Base-by-base conservation (phyloP, 495 filamentous ascomycete species). In the Glonium stellatum region DNA sequence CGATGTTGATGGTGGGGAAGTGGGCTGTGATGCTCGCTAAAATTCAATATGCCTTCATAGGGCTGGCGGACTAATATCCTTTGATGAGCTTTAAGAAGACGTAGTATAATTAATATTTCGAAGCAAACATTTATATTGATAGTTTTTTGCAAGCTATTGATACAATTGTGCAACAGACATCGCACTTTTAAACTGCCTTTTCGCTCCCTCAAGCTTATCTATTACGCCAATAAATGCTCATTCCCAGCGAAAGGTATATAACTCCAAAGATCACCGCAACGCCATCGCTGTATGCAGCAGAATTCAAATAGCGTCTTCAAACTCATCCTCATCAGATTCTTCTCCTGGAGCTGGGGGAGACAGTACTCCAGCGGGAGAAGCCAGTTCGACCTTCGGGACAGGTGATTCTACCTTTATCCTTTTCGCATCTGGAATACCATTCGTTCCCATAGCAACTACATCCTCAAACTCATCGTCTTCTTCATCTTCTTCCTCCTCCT, bases 391-490 rank as follows among this genome's bases (percentile, higher is more conserved):
- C 54, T 21, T 55, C 18, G 59, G 57, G 1, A 60, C 59, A 3
- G 67, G 64, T 13, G 57, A 44, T 23, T 69, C 63, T 18, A 69
- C 19, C 47, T 64, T 69, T 41, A 67, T 36, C 12, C 67, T 60
- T 50, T 69, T 69, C 0, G 61, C 49, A 37, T 68, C 62, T 5
- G 65, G 65, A 15, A 54, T 21, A 1, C 8, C 53, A 23, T 25
- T 61, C 12, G 55, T 27, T 8, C 34, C 54, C 5, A 51, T 1
- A n/a, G 27, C 46, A n/a, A 41, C 59, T 9, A 69, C 69, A 53
- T 71, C 69, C 44, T 71, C 69, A 41, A 67, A 69, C 44, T 65
- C 64, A 49, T 67, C 64, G 8, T 70, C 63, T 1, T 66, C 63
- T 4, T 62, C 67, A 5, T 69, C 67, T 11, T 70, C 67, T 18